Conservation (phyloP, 2,329 filamentous ascomycete genomes). For the Bipolaris gigantea region DNA sequence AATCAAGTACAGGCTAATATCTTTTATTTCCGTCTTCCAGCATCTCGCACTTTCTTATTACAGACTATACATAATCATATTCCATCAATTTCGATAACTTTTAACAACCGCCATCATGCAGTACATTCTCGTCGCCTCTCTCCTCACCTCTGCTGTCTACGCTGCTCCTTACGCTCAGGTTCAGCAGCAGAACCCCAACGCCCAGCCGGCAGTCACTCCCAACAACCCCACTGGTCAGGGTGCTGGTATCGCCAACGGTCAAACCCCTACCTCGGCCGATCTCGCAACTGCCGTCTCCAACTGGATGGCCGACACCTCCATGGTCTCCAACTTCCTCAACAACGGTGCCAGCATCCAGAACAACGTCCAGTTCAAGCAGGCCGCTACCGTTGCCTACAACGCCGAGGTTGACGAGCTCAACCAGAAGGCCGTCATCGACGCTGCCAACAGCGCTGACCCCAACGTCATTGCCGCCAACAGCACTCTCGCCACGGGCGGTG, state of each 20-base stretch:
- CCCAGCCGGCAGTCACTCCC: neutral
- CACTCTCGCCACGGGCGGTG: conserved; percentile 41
- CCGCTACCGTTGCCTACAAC: conserved; percentile 42
- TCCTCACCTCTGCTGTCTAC: conserved; percentile 37
- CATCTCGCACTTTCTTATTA: conserved; percentile 16
- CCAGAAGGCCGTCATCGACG: conserved; percentile 44
- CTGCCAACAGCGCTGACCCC: conserved; percentile 27
- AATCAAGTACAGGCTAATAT: conserved; percentile 31
- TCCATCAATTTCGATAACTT: conserved; percentile 22
- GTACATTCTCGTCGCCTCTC: conserved; percentile 41
- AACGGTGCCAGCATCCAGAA: conserved; percentile 38
- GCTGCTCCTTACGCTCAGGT: conserved; percentile 37
- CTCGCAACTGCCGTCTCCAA: conserved; percentile 43
- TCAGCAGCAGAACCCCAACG: conserved; percentile 6
- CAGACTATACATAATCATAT: conserved; percentile 9
- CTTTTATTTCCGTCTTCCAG: conserved; percentile 19
- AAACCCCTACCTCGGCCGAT: conserved; percentile 32
- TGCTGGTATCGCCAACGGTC: conserved; percentile 23
- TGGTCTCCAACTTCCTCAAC: conserved; percentile 46
- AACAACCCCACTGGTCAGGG: conserved; percentile 20
- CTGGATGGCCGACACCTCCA: conserved; percentile 44
- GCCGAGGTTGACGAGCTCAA: conserved; percentile 45
- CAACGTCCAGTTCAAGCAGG: conserved; percentile 42
- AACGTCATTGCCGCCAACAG: conserved; percentile 42
- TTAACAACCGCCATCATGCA: conserved; percentile 36